These are phyloP conservation scores for Aureobasidium melanogenum DNA, from an alignment of 2,329 filamentous ascomycete genomes.

Conservation along the genomic window DNA sequence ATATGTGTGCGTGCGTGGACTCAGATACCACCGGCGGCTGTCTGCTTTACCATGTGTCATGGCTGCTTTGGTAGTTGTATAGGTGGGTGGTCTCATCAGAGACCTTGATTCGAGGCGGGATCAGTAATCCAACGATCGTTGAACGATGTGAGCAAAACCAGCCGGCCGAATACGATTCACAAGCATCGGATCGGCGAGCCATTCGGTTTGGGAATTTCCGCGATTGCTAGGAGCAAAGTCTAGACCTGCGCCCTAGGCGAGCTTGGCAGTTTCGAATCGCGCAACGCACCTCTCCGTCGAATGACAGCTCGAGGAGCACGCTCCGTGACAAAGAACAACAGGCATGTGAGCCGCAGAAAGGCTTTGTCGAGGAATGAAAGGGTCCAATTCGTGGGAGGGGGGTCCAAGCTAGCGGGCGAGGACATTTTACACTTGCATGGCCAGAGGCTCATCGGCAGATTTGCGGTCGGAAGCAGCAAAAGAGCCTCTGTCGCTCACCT, in stretches of 20 bases:
- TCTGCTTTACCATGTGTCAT: neutral
- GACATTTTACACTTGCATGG: too few relatives aligned
- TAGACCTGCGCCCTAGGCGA: neutral
- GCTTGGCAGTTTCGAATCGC: neutral
- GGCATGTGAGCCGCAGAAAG: neutral
- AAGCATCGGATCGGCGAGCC: neutral
- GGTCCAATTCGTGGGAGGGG: neutral
- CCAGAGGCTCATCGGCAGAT: neutral
- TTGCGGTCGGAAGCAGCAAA: neutral
- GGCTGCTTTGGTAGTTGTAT: neutral
- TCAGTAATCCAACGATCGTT: neutral
- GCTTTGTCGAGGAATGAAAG: neutral
- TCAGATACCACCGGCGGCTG: neutral
- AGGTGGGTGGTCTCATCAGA: too few relatives aligned
- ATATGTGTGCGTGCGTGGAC: neutral
- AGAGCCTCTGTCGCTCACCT: neutral
- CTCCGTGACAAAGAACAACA: neutral
- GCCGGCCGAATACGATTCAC: neutral
- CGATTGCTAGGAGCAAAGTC: neutral
- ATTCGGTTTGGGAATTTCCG: neutral
- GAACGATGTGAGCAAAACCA: neutral
- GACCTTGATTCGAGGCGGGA: neutral
- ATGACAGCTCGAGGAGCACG: constrained; percentile 1
- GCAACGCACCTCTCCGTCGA: neutral
- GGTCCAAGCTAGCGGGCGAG: neutral